Evolutionary conservation across 192 early-diverging fungal species (phyloP), one percentile per base, ranked within the genome.

Genomic region (Pilobolus umbonatus): DNA sequence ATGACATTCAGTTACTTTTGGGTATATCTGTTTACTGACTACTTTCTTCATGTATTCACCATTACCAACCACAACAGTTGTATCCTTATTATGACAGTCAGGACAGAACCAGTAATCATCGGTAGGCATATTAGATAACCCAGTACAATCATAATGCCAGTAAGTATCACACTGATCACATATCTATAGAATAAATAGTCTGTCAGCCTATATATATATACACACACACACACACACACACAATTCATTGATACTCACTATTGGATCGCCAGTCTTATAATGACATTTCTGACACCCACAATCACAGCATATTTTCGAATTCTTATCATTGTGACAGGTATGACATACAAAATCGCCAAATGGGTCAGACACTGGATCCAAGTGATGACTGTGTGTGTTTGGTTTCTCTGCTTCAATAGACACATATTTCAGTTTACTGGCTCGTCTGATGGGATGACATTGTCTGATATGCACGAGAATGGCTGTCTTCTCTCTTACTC

Each of bases 121-220:
- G 42, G 55, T 55, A 1, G 82, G 82, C 0, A 77, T 42, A 36
- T 45, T 47, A 6, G 39, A 49, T 25, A 85, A 52, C 7, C 69
- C 75, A 21, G 57, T 65, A 39, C 82, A 85, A 30, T 57, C 38
- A 53, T 76, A 73, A 55, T 85, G 82, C 65, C 52, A 85, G 56
- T 77, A 82, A 6, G 46, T 42, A 21, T 79, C 73, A 38, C 82
- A 85, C 39, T 85, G 77, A 59, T 85, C 82, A 62, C 82, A 85
- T 5, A 61, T 61, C 60, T 61, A 52, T 15, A 2, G 24, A 46
- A 24, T 34, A 24, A 17, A 5, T 36, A 25, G 29, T 3, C 1
- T 22, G n/a, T n/a, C 5, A 43, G 22, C 6, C 2, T 55, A n/a
- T 31, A 32, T n/a, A 24, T 4, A 40, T 42, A 28, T 55, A 42